Conservation (phyloP, 2,329 filamentous ascomycete genomes). For the Lasiodiplodia sp. region DNA sequence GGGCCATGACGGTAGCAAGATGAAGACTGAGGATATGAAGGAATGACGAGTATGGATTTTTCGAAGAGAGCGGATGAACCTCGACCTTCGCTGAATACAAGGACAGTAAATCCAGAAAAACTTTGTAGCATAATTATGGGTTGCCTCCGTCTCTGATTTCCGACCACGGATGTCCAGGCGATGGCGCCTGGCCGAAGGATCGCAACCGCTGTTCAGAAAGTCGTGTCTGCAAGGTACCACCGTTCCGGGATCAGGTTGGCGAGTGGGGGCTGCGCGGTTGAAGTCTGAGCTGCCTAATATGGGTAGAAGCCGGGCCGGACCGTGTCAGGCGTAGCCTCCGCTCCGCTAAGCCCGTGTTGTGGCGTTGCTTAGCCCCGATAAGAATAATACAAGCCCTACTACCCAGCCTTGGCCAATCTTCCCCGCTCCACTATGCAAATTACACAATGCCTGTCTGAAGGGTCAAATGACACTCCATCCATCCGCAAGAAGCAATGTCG, state of each 20-base stretch:
- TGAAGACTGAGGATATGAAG: too few relatives aligned
- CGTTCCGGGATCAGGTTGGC: background rate
- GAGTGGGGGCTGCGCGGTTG: background rate
- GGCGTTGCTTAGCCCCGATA: background rate
- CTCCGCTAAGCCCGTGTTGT: background rate
- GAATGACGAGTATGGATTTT: too few relatives aligned
- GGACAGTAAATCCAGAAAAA: too few relatives aligned
- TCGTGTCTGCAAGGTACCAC: background rate
- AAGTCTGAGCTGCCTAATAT: background rate
- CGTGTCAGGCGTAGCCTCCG: background rate
- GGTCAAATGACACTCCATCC: background rate
- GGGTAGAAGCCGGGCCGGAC: background rate
- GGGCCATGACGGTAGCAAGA: too few relatives aligned
- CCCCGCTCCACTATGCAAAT: background rate
- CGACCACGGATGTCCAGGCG: too few relatives aligned
- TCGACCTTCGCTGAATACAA: too few relatives aligned
- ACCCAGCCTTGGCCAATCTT: background rate
- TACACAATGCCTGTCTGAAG: background rate
- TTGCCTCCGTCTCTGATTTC: too few relatives aligned
- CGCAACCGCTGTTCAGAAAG: background rate
- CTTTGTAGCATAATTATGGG: too few relatives aligned
- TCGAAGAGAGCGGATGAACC: too few relatives aligned
- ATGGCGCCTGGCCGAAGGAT: too few relatives aligned
- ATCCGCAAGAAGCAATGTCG: background rate
- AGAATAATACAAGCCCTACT: background rate